These are phyloP conservation scores for Acer negundo DNA, from an alignment of 345 rosid species.

Conservation along the genomic window DNA sequence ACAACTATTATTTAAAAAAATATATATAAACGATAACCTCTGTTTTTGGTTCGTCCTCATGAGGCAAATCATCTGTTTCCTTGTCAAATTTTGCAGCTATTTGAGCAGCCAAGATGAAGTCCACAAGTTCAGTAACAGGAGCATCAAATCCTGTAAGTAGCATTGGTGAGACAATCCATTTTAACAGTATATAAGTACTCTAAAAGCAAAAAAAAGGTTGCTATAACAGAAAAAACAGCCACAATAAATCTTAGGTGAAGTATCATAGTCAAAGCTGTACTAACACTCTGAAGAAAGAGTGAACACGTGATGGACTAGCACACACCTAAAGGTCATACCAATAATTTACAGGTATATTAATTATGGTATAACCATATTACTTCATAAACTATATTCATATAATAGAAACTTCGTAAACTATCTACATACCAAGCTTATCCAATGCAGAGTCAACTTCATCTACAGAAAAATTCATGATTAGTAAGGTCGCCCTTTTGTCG, in stretches of 20 bases:
- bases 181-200: background rate
- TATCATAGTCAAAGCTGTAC: background rate
- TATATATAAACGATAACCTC: constrained; percentile 42
- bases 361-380: background rate
- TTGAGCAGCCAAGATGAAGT: constrained; percentile 82
- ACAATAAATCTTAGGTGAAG: background rate
- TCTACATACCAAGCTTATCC: constrained; percentile 65
- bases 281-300: background rate
- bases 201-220: background rate
- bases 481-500: constrained; percentile 57
- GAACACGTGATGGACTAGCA: background rate
- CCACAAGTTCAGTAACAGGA: constrained; percentile 67
- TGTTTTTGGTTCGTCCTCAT: constrained; percentile 33
- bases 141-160: constrained; percentile 57
- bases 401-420: background rate
- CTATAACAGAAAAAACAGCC: background rate
- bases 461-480: constrained; percentile 69
- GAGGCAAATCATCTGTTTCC: constrained; percentile 35
- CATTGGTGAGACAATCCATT: constrained; percentile 20
- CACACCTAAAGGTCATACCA: background rate
- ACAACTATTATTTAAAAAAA: background rate
- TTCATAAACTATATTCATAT: background rate
- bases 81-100: constrained; percentile 58
- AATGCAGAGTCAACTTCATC: constrained; percentile 72
- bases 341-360: background rate